Conservation (phyloP, 1,139 yeast species). For the Saccharomycopsis hybrid region DNA sequence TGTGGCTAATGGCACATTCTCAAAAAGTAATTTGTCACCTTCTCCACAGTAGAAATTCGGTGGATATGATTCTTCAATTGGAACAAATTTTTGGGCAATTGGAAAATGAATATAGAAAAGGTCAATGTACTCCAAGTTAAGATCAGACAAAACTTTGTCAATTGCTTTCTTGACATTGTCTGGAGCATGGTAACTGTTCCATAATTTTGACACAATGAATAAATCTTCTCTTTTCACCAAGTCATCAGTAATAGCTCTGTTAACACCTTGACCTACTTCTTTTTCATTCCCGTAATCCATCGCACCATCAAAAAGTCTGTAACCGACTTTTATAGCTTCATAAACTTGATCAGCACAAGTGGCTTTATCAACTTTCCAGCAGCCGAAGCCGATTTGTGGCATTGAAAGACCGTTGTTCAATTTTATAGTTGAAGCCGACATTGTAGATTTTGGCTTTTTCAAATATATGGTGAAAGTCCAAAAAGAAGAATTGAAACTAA, state of each 20-base stretch:
- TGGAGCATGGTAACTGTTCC: conserved; percentile 71
- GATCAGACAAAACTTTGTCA: conserved; percentile 55
- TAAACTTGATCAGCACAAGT: conserved; percentile 55
- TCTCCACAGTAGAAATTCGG: conserved; percentile 67
- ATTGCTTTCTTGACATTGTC: conserved; percentile 48
- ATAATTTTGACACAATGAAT: conserved; percentile 69
- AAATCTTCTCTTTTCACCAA: conserved; percentile 66
- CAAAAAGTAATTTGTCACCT: conserved; percentile 48
- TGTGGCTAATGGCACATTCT: conserved; percentile 63
- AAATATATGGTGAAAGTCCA: not conserved
- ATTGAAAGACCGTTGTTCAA: conserved; percentile 53
- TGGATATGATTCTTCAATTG: conserved; percentile 67
- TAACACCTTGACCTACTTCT: conserved; percentile 67
- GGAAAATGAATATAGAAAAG: conserved; percentile 78
- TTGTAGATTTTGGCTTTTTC: not conserved
- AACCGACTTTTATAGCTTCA: conserved; percentile 64
- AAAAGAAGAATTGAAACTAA: not conserved
- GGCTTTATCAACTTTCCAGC: conserved; percentile 58
- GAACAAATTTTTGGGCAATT: conserved; percentile 65
- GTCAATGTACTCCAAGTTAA: conserved; percentile 65
- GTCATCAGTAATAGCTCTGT: conserved; percentile 59
- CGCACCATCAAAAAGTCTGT: conserved; percentile 73
- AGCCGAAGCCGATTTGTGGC: conserved; percentile 62
- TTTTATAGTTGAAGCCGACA: conserved; percentile 33
- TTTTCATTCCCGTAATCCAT: conserved; percentile 72